Percentiles rank a stretch among this genome's conserved stretches.
These are phyloP conservation scores for Westerdykella aurantiaca DNA, from an alignment of 2,329 filamentous ascomycete species.

Conservation along the genomic window DNA sequence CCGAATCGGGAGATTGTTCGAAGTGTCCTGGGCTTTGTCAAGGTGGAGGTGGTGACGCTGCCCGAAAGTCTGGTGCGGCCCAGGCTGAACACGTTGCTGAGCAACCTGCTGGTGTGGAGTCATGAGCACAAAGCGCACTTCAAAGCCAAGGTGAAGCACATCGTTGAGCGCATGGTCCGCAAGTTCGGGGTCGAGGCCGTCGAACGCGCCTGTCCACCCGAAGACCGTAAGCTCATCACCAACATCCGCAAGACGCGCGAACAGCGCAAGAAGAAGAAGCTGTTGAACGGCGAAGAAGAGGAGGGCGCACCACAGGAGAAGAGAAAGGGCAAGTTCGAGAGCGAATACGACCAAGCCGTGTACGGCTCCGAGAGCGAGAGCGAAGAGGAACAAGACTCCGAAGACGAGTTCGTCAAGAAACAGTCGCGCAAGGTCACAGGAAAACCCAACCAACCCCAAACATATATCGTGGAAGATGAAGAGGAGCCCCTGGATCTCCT, in stretches of 20 bases:
- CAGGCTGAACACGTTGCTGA: conserved; percentile 69
- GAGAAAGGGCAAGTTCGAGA: conserved; percentile 66
- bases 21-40: conserved; percentile 91
- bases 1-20: conserved; percentile 97
- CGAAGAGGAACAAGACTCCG: conserved; percentile 44
- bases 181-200: conserved; percentile 80
- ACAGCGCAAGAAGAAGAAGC: conserved; percentile 83
- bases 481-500: conserved; percentile 93
- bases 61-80: conserved; percentile 73
- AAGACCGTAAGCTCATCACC: conserved; percentile 80
- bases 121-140: conserved; percentile 98
- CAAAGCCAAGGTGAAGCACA: conserved; percentile 96
- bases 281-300: conserved; percentile 54
- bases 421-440: conserved; percentile 21
- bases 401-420: conserved; percentile 33
- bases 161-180: conserved; percentile 87
- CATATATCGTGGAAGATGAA: conserved; percentile 90
- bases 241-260: conserved; percentile 97
- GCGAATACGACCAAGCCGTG: conserved; percentile 92
- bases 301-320: conserved; percentile 41
- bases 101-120: conserved; percentile 91
- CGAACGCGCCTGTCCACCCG: conserved; percentile 74
- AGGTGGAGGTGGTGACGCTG: conserved; percentile 85
- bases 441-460: conserved; percentile 51
- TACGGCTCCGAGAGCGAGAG: conserved; percentile 63